Evolutionary conservation across 1,284 basidiomycete species (phyloP).

Genomic region (Cutaneotrichosporon sp.): DNA sequence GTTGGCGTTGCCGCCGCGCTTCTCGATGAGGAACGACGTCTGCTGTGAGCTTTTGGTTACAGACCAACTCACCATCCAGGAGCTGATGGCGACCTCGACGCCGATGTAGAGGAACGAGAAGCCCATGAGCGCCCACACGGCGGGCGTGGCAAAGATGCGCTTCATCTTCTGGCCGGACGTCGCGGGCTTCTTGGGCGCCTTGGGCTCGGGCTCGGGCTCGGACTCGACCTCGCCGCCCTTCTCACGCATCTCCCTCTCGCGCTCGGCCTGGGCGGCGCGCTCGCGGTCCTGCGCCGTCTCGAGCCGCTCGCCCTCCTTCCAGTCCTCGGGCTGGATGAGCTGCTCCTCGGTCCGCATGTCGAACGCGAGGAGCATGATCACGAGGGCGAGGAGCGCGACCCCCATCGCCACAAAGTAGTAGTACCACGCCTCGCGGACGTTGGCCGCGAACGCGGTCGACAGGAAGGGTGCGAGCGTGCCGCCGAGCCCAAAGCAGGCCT

Average conservation of each 20-base stretch:
- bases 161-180: constrained; percentile 17
- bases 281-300: neutral
- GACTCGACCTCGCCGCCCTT: neutral
- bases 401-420: constrained; percentile 26
- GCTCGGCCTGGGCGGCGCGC: neutral
- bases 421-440: constrained; percentile 16
- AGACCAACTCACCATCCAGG: constrained; percentile 13
- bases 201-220: neutral
- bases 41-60: constrained; percentile 2
- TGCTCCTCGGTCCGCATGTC: constrained; percentile 24
- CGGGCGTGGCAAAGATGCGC: constrained; percentile 20
- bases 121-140: constrained; percentile 16
- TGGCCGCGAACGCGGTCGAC: constrained; percentile 61
- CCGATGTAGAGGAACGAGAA: constrained; percentile 24
- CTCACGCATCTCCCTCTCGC: neutral
- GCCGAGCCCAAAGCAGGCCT: constrained; percentile 56
- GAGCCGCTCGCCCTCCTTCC: neutral
- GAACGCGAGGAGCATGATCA: constrained; percentile 22
- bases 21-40: constrained; percentile 25
- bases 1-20: constrained; percentile 21
- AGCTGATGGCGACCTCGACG: constrained; percentile 19
- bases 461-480: constrained; percentile 64
- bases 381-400: constrained; percentile 13
- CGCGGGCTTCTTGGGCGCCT: neutral
- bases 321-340: constrained; percentile 9